phyloP scores from a whole-genome alignment of 2,329 filamentous ascomycete genomes.

The Berkeleyomyces rouxiae region DNA sequence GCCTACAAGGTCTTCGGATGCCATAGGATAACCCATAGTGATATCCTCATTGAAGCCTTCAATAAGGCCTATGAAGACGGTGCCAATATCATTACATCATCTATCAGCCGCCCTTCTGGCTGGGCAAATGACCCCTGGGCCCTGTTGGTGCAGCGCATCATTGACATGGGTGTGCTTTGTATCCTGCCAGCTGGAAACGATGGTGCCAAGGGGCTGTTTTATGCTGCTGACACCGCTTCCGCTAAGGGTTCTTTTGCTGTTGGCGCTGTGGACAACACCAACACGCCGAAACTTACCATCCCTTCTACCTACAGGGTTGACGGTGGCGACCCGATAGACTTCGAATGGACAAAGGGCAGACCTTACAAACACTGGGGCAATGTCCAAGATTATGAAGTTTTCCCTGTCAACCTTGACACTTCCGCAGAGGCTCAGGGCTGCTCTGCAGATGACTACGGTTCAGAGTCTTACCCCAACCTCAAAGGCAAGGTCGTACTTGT shows the following conservation, averaged over 20 bases:
- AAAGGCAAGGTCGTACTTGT: constrained; percentile 45
- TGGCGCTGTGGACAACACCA: constrained; percentile 32
- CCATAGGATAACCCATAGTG: constrained; percentile 31
- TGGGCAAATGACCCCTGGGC: constrained; percentile 37
- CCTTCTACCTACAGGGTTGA: constrained; percentile 27
- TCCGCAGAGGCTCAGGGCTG: constrained; percentile 34
- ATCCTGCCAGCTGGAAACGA: constrained; percentile 37
- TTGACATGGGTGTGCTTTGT: constrained; percentile 35
- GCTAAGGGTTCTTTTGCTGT: constrained; percentile 32
- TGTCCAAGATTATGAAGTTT: constrained; percentile 31
- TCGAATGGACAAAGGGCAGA: constrained; percentile 28
- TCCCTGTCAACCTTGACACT: constrained; percentile 33
- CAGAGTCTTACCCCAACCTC: constrained; percentile 17
- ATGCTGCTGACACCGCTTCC: constrained; percentile 30
- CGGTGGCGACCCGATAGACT: constrained; percentile 20
- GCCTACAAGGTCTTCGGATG: constrained; percentile 43
- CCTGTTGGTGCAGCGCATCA: constrained; percentile 33
- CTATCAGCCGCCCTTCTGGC: constrained; percentile 33
- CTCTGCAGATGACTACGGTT: constrained; percentile 28
- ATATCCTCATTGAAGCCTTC: constrained; percentile 42
- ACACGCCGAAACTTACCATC: constrained; percentile 27
- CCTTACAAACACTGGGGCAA: constrained; percentile 25
- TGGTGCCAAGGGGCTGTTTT: constrained; percentile 29
- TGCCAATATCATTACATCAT: constrained; percentile 37
- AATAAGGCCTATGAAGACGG: constrained; percentile 44